Base-by-base conservation (phyloP, 2,329 filamentous ascomycete species). In the Penicillium carneum region DNA sequence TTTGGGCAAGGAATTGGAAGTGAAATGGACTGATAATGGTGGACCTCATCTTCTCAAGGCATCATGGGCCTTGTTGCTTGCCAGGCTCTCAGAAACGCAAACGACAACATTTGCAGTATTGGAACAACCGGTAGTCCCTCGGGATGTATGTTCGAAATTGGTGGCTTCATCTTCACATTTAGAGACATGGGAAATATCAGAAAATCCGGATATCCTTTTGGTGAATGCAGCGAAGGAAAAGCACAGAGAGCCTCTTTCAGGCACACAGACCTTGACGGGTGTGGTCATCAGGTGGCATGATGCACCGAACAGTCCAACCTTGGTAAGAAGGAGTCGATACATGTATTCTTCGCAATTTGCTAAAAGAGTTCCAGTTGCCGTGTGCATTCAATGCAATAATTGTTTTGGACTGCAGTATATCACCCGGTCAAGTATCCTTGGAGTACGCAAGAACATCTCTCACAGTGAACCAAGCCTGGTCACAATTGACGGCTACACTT, bases 121-220 rank as follows among this genome's bases (percentile, higher is more conserved):
- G 20, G 49, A 51, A 41, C 20, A 39, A 51, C 36, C 8, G 16
- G 23, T n/a, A 20, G 14, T 18, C 14, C 47, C 47, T 16, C 47
- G 18, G 8, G 20, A 50, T 6, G 8, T 9, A 3, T 26, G 47
- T 16, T 50, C 20, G 4, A 26, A n/a, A 11, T 26, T 11, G 23
- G 47, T 38, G 34, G 8, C 16, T 6, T n/a, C 16, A 16, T 9
- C 16, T 10, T 9, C 36, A 10, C 49, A 51, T 29, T 5, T 51
- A 9, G 49, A 51, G 16, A 51, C 23, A 2, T 51, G 49, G 49
- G 16, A 12, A 10, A 51, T 51, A 31, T 51, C 49, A 51, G 49
- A 51, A 6, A 39, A 6, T 11, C 10, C 16, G 2, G 34, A 18
- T 14, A 31, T 20, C 5, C 23, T 20, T 6, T 29, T 51, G 34